Percentiles rank a stretch among this genome's conserved stretches.
Conservation (phyloP, 441 rosid genomes). For the Pelargonium citronellum region DNA sequence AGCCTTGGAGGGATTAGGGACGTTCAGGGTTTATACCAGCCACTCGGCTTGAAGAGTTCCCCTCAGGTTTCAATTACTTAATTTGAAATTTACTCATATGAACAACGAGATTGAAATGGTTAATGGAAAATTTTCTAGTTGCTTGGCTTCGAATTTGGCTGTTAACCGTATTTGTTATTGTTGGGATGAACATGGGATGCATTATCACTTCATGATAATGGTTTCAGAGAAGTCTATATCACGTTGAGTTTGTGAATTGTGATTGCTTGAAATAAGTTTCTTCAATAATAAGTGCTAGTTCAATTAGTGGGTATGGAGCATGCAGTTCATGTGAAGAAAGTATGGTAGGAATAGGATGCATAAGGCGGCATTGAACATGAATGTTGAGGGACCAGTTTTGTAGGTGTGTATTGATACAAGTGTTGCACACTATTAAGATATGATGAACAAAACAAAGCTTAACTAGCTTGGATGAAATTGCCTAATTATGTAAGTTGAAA, state of each 20-base stretch:
- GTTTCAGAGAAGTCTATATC: background rate
- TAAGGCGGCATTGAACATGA: background rate
- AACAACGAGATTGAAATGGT: background rate
- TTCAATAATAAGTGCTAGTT: background rate
- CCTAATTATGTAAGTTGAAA: too few relatives aligned
- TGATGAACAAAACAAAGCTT: too few relatives aligned
- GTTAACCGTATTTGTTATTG: background rate
- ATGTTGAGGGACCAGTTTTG: background rate
- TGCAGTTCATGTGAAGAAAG: background rate
- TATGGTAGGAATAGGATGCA: background rate
- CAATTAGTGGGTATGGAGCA: background rate
- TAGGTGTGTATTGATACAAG: too few relatives aligned
- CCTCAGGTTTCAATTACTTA: conserved; percentile 50
- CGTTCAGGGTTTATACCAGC: conserved; percentile 54
- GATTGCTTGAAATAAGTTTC: too few relatives aligned
- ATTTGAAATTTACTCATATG: background rate
- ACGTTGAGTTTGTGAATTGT: background rate
- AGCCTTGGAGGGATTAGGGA: conserved; percentile 71
- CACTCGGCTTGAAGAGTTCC: conserved; percentile 62
- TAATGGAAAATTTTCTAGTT: background rate
- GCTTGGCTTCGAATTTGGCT: background rate
- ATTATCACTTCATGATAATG: background rate
- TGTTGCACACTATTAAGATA: too few relatives aligned
- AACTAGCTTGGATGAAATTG: too few relatives aligned
- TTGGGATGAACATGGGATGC: background rate